Conservation (phyloP, 176 grass and related monocot genomes). For the Oryza punctata region DNA sequence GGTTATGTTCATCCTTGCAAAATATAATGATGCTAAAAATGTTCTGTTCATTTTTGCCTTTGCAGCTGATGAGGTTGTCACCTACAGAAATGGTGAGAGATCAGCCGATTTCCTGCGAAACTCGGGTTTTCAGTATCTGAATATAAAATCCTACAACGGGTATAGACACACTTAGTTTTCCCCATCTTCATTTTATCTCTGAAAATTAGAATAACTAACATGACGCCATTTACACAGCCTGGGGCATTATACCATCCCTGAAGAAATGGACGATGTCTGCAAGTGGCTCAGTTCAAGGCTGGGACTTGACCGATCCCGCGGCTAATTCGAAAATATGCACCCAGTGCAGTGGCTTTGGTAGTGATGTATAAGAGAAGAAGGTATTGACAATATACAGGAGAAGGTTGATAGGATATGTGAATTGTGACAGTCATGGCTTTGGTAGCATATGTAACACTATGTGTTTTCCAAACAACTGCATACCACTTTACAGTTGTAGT, state of each 20-base stretch:
- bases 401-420: slow-evolving; percentile 47
- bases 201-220: neutral
- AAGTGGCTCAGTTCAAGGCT: slow-evolving; percentile 81
- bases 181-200: neutral
- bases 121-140: slow-evolving; percentile 68
- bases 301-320: slow-evolving; percentile 62
- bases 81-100: slow-evolving; percentile 74
- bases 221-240: slow-evolving; percentile 50
- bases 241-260: slow-evolving; percentile 89
- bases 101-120: slow-evolving; percentile 63
- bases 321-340: slow-evolving; percentile 26
- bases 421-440: slow-evolving; percentile 29
- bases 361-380: slow-evolving; percentile 25
- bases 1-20: neutral
- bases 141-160: slow-evolving; percentile 81
- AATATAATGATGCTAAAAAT: slow-evolving; percentile 1
- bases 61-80: slow-evolving; percentile 86
- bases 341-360: slow-evolving; percentile 20
- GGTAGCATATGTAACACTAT: slow-evolving; percentile 49
- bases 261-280: slow-evolving; percentile 94
- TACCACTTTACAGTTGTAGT: slow-evolving; percentile 41
- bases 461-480: slow-evolving; percentile 37
- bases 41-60: neutral
- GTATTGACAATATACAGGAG: slow-evolving; percentile 51
- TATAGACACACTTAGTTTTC: slow-evolving; percentile 28